phyloP scores from a whole-genome alignment of 805 yeast species.

The Cyberlindnera bimundalis region DNA sequence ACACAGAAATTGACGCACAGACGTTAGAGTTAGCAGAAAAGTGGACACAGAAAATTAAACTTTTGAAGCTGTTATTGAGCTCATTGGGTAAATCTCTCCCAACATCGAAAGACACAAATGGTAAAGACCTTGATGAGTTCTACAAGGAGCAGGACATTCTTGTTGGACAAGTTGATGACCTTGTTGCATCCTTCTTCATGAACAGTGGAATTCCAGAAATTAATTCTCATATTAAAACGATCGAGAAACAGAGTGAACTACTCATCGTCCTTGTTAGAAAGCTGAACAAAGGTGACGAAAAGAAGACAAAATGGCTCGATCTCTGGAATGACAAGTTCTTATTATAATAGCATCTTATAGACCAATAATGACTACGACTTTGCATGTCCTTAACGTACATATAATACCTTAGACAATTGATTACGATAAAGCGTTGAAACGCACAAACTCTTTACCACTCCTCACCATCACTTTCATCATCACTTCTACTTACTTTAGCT shows the following conservation, averaged over 20 bases:
- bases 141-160: conserved; percentile 40
- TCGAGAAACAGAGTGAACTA: conserved; percentile 14
- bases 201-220: conserved; percentile 26
- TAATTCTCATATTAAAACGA: conserved; percentile 32
- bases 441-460: conserved; percentile 56
- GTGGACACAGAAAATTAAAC: conserved; percentile 52
- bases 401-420: too few relatives aligned
- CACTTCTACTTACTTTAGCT: conserved; percentile 74
- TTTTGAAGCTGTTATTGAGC: conserved; percentile 55
- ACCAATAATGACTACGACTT: conserved; percentile 2
- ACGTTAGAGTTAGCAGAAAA: conserved; percentile 39
- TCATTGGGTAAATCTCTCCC: conserved; percentile 61
- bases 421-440: too few relatives aligned
- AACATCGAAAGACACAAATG: conserved; percentile 32
- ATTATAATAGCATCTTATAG: conserved; percentile 2
- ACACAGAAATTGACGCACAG: conserved; percentile 31
- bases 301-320: conserved; percentile 55
- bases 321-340: conserved; percentile 48
- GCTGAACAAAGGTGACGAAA: conserved; percentile 47
- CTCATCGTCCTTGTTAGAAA: conserved; percentile 32
- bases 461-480: conserved; percentile 77
- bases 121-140: conserved; percentile 45
- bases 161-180: conserved; percentile 50
- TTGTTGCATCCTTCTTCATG: conserved; percentile 55
- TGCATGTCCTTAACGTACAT: neutral